Conservation (phyloP, 2,329 filamentous ascomycete genomes). For the Paecilomyces formosus region DNA sequence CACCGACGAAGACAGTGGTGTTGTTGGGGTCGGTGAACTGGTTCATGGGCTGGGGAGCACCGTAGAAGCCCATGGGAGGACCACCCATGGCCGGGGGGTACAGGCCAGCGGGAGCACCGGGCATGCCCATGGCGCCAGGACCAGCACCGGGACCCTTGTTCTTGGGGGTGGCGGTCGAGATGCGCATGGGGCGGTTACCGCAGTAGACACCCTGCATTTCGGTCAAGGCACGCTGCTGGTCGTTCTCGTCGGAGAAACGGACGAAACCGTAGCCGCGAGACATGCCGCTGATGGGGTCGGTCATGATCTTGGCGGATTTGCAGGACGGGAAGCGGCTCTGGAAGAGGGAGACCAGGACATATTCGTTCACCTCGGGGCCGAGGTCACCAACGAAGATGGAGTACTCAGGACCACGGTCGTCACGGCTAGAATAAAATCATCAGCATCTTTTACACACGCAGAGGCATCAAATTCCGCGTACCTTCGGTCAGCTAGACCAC, state of each 20-base stretch:
- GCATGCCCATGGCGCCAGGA: slow-evolving; percentile 45
- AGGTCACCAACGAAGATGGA: slow-evolving; percentile 98
- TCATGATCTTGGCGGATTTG: slow-evolving; percentile 99
- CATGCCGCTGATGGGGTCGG: slow-evolving; percentile 94
- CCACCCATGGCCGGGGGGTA: slow-evolving; percentile 58
- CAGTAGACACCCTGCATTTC: slow-evolving; percentile 99
- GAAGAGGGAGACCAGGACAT: slow-evolving; percentile 93
- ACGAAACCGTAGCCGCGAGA: slow-evolving; percentile 97
- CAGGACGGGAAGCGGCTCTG: slow-evolving; percentile 92
- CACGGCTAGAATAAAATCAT: slow-evolving; percentile 47
- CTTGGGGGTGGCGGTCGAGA: slow-evolving; percentile 96
- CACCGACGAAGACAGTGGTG: slow-evolving; percentile 96
- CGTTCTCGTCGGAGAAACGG: slow-evolving; percentile 88
- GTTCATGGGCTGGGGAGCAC: slow-evolving; percentile 80
- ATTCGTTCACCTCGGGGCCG: slow-evolving; percentile 97
- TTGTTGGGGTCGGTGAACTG: slow-evolving; percentile 99
- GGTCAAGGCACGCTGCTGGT: slow-evolving; percentile 89
- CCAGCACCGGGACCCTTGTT: slow-evolving; percentile 59
- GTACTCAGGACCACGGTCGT: slow-evolving; percentile 92
- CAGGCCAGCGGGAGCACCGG: slow-evolving; percentile 50
- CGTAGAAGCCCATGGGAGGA: slow-evolving; percentile 58
- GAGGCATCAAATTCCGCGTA: slow-evolving; percentile 32
- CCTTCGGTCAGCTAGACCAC: slow-evolving; percentile 89
- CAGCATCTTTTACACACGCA: neutral
- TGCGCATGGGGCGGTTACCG: slow-evolving; percentile 96